These are phyloP conservation scores for Saturnispora besseyi DNA, from an alignment of 805 yeast species.

Conservation along the genomic window DNA sequence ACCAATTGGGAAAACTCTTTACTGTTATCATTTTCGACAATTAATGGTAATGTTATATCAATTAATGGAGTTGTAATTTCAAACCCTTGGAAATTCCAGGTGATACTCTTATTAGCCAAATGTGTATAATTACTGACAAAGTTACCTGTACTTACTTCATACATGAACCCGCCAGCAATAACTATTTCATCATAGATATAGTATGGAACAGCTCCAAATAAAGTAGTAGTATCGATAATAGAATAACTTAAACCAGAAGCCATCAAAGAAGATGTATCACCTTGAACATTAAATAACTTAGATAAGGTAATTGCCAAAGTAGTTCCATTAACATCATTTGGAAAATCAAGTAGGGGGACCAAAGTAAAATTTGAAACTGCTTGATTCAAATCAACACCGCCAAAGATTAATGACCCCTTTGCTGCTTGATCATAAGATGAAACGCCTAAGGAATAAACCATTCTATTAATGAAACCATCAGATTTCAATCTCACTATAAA, in stretches of 20 bases:
- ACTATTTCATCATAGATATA: constrained; percentile 20
- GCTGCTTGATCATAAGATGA: constrained; percentile 34
- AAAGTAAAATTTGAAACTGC: constrained; percentile 33
- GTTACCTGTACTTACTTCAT: constrained; percentile 31
- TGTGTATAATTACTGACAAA: constrained; percentile 36
- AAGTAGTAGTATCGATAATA: constrained; percentile 45
- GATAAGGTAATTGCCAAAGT: constrained; percentile 39
- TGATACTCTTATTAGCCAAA: constrained; percentile 20
- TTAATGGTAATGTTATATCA: constrained; percentile 10
- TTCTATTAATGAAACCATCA: constrained; percentile 44
- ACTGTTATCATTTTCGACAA: not conserved
- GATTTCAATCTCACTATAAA: constrained; percentile 49
- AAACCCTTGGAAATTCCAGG: constrained; percentile 47
- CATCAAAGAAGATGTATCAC: constrained; percentile 7
- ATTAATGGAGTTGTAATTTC: constrained; percentile 39
- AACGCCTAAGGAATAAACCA: constrained; percentile 42
- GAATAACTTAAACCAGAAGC: constrained; percentile 25
- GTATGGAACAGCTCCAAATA: constrained; percentile 37
- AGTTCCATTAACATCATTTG: constrained; percentile 24
- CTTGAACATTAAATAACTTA: constrained; percentile 26
- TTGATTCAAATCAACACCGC: constrained; percentile 56
- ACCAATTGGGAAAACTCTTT: constrained; percentile 24
- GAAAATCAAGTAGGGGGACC: constrained; percentile 14
- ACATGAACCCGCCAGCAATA: constrained; percentile 33
- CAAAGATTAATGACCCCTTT: constrained; percentile 40